Base-by-base conservation (phyloP, 1,284 basidiomycete species). In the Psilocybe mexicana region DNA sequence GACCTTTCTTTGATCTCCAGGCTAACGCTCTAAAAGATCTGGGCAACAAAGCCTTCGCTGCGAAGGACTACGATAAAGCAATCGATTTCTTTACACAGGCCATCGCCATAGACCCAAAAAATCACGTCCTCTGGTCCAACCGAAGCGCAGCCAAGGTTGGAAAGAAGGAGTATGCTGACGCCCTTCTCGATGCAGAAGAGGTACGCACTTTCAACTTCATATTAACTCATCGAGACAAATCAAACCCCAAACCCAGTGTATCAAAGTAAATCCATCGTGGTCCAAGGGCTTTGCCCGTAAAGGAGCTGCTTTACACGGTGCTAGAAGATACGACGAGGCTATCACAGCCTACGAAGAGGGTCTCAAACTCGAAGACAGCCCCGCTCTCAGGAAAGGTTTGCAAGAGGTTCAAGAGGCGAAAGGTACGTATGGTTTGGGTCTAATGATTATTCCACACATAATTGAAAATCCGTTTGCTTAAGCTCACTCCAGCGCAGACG, bases 31-130 rank as follows among this genome's bases (percentile, higher is more conserved):
- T 95, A 70, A 97, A 98, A 81, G 92, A 94, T 68, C 86, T 89
- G 72, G 96, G 96, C 70, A 98, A 98, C 84, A 96, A 96, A 74
- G 93, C 93, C 42, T 98, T 98, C 78, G 82, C 91, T 36, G 92
- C 93, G 55, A 98, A 96, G 74, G 87, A 97, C 70, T 98, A 92
- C 76, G 87, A 93, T 74, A 86, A 84, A 61, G 96, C 96, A 8
- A 93, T 96, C 76, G 82, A 88, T 65, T 75, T 91, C 51, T 98
- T 97, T 79, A 85, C 89, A 3, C 84, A 96, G 66, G 96, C 93
- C 23, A 92, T 98, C 71, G 87, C 83, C 44, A 71, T 96, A 67
- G 93, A 98, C 76, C 79, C 89, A 2, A 78, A 77, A 44, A 94
- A 95, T 70, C 91, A 93, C 71, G 94, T 98, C 54, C 81, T 98